phyloP scores from a whole-genome alignment of 768 basidiomycete species.

The Lyophyllum atratum region DNA sequence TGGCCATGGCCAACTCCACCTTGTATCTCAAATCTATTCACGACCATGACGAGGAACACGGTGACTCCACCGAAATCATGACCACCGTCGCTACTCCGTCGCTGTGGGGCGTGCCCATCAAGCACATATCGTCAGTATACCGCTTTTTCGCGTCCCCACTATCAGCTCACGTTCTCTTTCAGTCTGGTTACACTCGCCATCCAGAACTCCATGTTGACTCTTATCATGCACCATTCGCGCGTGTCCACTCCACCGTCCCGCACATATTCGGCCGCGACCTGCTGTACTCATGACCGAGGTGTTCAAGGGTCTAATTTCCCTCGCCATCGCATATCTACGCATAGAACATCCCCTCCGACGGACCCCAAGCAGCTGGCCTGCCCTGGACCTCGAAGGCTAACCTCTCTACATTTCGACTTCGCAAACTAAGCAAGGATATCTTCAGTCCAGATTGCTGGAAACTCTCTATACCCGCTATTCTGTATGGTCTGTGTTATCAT shows the following conservation, averaged over 20 bases:
- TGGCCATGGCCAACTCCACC: slow-evolving; percentile 15
- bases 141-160: not conserved
- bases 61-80: slow-evolving; percentile 34
- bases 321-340: slow-evolving; percentile 78
- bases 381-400: slow-evolving; percentile 3
- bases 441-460: slow-evolving; percentile 97
- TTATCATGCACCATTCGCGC: slow-evolving; percentile 97
- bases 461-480: slow-evolving; percentile 92
- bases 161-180: not conserved
- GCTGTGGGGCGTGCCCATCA: slow-evolving; percentile 71
- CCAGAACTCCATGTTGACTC: slow-evolving; percentile 87
- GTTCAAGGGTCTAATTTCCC: slow-evolving; percentile 87
- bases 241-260: slow-evolving; percentile 74
- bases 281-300: slow-evolving; percentile 95
- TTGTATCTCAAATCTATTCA: slow-evolving; percentile 26
- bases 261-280: slow-evolving; percentile 88
- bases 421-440: slow-evolving; percentile 64
- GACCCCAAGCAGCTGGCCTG: slow-evolving; percentile 26
- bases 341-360: slow-evolving; percentile 42
- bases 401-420: slow-evolving; percentile 33
- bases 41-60: slow-evolving; percentile 44
- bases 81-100: slow-evolving; percentile 56
- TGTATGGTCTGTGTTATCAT: slow-evolving; percentile 62
- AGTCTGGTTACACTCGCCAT: slow-evolving; percentile 85
- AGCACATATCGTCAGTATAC: slow-evolving; percentile 73